A percentile compares a stretch with the other conserved stretches of the same genome.
Conservation (phyloP, 2,329 filamentous ascomycete species). For the Chaetomiaceae sp. region DNA sequence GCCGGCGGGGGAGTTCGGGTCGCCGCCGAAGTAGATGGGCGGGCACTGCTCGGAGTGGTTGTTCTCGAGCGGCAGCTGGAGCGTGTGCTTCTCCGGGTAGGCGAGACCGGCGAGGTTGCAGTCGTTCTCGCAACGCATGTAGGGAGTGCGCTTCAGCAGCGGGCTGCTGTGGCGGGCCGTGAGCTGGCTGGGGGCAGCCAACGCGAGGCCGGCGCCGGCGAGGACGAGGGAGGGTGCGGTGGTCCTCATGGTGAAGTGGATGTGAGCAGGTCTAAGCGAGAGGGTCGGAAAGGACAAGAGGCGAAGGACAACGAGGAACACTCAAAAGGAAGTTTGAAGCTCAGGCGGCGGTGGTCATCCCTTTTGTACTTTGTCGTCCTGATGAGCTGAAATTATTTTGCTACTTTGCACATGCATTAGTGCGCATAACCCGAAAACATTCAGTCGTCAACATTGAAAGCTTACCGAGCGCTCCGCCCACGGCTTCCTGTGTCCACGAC, state of each 20-base stretch:
- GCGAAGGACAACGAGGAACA: too few species aligned
- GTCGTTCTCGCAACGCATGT: conserved; percentile 15
- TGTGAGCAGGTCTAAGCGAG: not conserved
- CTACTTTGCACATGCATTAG: too few species aligned
- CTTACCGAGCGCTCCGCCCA: too few species aligned
- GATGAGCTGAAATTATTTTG: too few species aligned
- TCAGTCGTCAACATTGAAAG: too few species aligned
- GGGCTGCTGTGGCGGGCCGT: not conserved
- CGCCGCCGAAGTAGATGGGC: conserved; percentile 5
- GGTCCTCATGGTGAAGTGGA: conserved; percentile 5
- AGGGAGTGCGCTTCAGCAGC: conserved; percentile 8
- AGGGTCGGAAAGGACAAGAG: too few species aligned
- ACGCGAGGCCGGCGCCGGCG: conserved; percentile 10
- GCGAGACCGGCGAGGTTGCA: conserved; percentile 11
- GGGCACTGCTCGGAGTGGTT: conserved; percentile 15
- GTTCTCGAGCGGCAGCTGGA: conserved; percentile 14
- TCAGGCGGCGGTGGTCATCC: too few species aligned
- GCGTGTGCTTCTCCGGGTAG: conserved; percentile 14
- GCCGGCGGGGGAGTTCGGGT: not conserved
- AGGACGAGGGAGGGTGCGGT: not conserved
- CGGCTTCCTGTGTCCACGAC: too few species aligned
- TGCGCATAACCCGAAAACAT: too few species aligned
- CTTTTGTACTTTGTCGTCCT: too few species aligned
- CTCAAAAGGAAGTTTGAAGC: too few species aligned
- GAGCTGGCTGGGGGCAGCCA: conserved; percentile 1